Base-by-base conservation (phyloP, 805 yeast species). In the Candida peoriensis region DNA sequence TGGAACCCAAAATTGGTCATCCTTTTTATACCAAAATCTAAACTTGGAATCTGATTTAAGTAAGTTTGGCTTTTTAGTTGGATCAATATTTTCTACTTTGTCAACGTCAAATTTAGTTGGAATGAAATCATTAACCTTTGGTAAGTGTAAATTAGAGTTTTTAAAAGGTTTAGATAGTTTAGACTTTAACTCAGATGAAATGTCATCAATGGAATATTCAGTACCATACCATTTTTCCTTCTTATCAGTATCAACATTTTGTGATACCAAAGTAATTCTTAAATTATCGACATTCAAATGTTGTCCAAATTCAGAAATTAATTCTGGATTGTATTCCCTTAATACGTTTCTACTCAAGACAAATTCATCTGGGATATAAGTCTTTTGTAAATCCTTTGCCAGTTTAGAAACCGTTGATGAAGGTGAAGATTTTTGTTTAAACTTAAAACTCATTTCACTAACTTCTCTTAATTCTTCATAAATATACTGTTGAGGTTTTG, bases 211-310 rank as follows among this genome's bases (percentile, higher is more conserved):
- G 3, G 72, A 60, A 54, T 87, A 85, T 46, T 83, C 82, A 0
- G 97, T 87, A 4, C 95, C 96, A 54, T 93, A 90, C 96, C 96
- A 90, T 50, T 76, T 68, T 55, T 90, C 98, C 15, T 52, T 65
- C 12, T 60, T 43, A 36, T 70, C 70, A 4, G 77, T 69, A 6
- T 68, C 68, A 34, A 75, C 66, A 44, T 56, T 73, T 57, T 64
- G 78, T 20, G 74, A 66, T 11, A 76, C 63, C 18, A 89, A 54
- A 28, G 69, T 61, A 5, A 75, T 63, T 41, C 86, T 70, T 47
- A 82, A 72, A 45, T 85, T 87, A 16, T 70, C 64, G 0, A 79
- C 70, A 25, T 53, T 69, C 36, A 90, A 64, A 37, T 64, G 63
- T 1, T 59, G 45, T 11, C 72, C 70, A 43, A 72, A 76, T 11